Percentiles rank a stretch among this genome's conserved stretches.
Evolutionary conservation across 2,329 filamentous ascomycete genomes (phyloP).

Genomic region (Drechslerella dactyloides): DNA sequence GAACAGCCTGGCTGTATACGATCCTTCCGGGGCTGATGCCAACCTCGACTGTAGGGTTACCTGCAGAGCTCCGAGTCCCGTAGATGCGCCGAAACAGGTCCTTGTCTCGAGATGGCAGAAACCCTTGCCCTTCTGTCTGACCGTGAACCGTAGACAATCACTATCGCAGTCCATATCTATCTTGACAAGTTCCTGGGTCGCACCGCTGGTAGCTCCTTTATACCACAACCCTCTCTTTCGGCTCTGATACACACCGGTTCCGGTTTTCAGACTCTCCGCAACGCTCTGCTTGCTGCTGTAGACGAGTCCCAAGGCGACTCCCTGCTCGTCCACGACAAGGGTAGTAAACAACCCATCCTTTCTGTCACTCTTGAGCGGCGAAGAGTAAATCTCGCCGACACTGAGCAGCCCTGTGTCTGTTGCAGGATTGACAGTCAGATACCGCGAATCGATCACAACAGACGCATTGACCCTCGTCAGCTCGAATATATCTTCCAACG

Average conservation of each 20-base stretch:
- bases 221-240: conserved; percentile 94
- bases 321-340: conserved; percentile 86
- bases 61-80: conserved; percentile 81
- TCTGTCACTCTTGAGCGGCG: conserved; percentile 79
- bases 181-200: conserved; percentile 85
- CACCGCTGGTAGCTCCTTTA: conserved; percentile 92
- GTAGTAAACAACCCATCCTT: conserved; percentile 85
- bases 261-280: conserved; percentile 80
- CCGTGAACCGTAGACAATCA: conserved; percentile 87
- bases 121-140: conserved; percentile 82
- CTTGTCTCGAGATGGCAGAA: conserved; percentile 95
- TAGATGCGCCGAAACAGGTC: conserved; percentile 87
- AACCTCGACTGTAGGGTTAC: conserved; percentile 85
- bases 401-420: conserved; percentile 68
- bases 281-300: conserved; percentile 95
- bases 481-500: conserved; percentile 58
- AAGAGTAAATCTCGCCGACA: conserved; percentile 73
- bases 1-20: conserved; percentile 92
- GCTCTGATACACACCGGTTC: conserved; percentile 90
- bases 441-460: conserved; percentile 74
- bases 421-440: conserved; percentile 70
- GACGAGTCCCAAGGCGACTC: conserved; percentile 82
- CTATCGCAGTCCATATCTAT: conserved; percentile 90
- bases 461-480: conserved; percentile 63
- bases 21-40: conserved; percentile 80